Evolutionary conservation across 2,329 filamentous ascomycete species (phyloP).

Genomic region (Clonostachys rhizophaga): DNA sequence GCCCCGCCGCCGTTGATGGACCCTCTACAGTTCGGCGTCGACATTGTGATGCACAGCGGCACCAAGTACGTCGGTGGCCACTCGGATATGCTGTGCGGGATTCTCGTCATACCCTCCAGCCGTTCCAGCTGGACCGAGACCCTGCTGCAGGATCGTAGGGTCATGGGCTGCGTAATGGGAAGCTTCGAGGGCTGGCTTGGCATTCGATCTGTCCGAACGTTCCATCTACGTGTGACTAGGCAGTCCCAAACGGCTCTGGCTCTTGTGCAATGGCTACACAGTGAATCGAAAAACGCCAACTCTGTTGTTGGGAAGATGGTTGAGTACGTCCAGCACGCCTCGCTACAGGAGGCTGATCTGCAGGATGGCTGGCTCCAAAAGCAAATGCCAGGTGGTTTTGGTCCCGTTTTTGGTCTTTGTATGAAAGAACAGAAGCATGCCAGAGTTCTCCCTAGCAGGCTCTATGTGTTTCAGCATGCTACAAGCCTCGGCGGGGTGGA

Average conservation of each 20-base stretch:
- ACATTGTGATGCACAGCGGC: conserved; percentile 94
- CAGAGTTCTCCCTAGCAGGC: conserved; percentile 89
- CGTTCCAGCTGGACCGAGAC: conserved; percentile 71
- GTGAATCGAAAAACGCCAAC: conserved; percentile 83
- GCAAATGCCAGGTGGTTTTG: no score
- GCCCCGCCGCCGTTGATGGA: conserved; percentile 95
- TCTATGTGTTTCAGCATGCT: conserved; percentile 86
- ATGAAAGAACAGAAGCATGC: conserved; percentile 63
- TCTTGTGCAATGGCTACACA: conserved; percentile 77
- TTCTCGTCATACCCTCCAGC: conserved; percentile 94
- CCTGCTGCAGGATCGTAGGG: conserved; percentile 91
- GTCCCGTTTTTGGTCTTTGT: no score
- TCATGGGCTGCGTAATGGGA: conserved; percentile 90
- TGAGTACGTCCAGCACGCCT: conserved; percentile 71
- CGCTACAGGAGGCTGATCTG: conserved; percentile 88
- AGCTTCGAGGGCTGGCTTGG: conserved; percentile 98
- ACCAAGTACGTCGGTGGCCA: conserved; percentile 99
- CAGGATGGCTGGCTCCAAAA: conserved; percentile 61
- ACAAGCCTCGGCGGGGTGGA: conserved; percentile 92
- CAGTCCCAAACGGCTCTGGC: conserved; percentile 96
- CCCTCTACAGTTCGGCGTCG: conserved; percentile 88
- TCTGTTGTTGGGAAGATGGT: conserved; percentile 71
- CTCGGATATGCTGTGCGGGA: conserved; percentile 94
- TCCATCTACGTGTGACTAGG: conserved; percentile 93
- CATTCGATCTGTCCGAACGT: conserved; percentile 92